phyloP scores from a whole-genome alignment of 148 eudicot genomes.

The Rhododendron ovatum region DNA sequence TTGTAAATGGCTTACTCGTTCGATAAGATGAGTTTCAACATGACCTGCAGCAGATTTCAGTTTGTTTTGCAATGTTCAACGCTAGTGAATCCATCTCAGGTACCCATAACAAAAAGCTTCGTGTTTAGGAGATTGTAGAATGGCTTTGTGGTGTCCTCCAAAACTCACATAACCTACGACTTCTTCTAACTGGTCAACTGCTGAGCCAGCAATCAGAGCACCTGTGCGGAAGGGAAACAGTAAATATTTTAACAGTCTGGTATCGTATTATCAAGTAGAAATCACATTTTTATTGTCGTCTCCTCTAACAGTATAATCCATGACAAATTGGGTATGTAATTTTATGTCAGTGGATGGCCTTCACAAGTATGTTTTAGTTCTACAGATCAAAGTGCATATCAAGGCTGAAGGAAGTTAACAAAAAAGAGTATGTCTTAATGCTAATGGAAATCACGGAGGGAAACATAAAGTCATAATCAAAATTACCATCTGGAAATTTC shows the following conservation, averaged over 20 bases:
- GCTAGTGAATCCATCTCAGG: constrained; percentile 82
- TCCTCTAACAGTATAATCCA: neutral
- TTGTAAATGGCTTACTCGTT: constrained; percentile 77
- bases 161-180: constrained; percentile 45
- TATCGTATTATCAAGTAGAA: neutral
- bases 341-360: neutral
- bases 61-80: constrained; percentile 78
- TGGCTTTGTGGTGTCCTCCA: constrained; percentile 57
- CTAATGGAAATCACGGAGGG: neutral
- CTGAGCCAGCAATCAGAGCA: constrained; percentile 50
- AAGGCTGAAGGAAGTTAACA: neutral
- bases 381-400: neutral
- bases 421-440: neutral
- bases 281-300: neutral
- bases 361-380: too few relatives aligned
- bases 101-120: constrained; percentile 83
- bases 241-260: neutral
- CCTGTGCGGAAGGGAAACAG: constrained; percentile 18
- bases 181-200: constrained; percentile 40
- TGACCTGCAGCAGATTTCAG: constrained; percentile 63
- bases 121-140: constrained; percentile 64
- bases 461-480: neutral
- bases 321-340: too few relatives aligned
- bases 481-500: too few relatives aligned
- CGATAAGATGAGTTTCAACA: constrained; percentile 64